Conservation (phyloP, 2,329 filamentous ascomycete species). For the Colletotrichum orchidophilum region DNA sequence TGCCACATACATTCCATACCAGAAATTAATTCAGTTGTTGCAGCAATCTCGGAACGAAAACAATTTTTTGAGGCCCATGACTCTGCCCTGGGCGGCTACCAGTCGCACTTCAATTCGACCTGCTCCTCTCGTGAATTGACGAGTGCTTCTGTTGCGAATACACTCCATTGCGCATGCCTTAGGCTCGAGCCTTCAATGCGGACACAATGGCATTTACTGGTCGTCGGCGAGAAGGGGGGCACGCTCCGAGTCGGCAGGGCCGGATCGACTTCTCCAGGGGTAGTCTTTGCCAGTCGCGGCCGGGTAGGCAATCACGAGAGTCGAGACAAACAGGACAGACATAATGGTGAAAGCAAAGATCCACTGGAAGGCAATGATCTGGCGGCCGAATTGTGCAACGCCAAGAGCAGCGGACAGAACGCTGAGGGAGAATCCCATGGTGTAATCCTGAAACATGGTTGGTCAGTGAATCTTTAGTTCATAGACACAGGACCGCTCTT, state of each 20-base stretch:
- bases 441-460: slow-evolving; percentile 63
- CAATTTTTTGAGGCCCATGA: not conserved
- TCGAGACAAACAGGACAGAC: slow-evolving; percentile 75
- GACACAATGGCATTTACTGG: slow-evolving; percentile 14
- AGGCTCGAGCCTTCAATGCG: not conserved
- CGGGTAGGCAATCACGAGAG: slow-evolving; percentile 71
- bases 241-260: slow-evolving; percentile 62
- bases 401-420: slow-evolving; percentile 79
- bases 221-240: slow-evolving; percentile 68
- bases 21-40: not conserved
- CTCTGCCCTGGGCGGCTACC: not conserved
- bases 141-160: not conserved
- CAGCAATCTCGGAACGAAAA: not conserved
- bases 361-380: slow-evolving; percentile 86
- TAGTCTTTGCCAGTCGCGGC: slow-evolving; percentile 68
- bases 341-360: slow-evolving; percentile 91
- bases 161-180: not conserved
- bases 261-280: slow-evolving; percentile 55
- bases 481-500: slow-evolving; percentile 33
- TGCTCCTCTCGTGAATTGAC: not conserved
- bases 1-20: slow-evolving; percentile 24
- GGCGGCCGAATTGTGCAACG: slow-evolving; percentile 77
- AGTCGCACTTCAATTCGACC: not conserved
- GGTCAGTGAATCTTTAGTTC: not conserved
- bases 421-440: slow-evolving; percentile 82